Evolutionary conservation across 2,329 filamentous ascomycete genomes (phyloP).

Genomic region (Ceratocystis cubensis): DNA sequence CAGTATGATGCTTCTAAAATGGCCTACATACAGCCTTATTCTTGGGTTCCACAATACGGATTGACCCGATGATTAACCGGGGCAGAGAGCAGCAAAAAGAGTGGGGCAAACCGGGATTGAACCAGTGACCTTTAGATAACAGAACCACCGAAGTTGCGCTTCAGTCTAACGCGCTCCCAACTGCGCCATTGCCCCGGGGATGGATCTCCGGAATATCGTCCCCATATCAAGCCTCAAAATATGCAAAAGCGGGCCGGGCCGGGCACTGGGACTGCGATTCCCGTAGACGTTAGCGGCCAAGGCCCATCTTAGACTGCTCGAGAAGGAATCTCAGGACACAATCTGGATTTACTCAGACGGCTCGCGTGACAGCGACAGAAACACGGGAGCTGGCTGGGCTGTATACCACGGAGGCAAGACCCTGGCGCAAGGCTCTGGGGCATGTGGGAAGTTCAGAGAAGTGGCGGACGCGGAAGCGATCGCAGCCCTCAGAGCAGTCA

Average conservation of each 20-base stretch:
- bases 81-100: background rate
- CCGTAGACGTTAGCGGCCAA: too few relatives aligned
- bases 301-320: too few relatives aligned
- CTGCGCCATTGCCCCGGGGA: slow-evolving; percentile 17
- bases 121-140: slow-evolving; percentile 19
- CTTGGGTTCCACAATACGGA: background rate
- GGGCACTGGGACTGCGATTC: background rate
- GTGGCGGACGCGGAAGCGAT: too few relatives aligned
- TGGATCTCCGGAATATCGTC: background rate
- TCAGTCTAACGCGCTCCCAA: slow-evolving; percentile 21
- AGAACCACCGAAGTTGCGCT: slow-evolving; percentile 16
- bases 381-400: too few relatives aligned
- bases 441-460: too few relatives aligned
- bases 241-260: background rate
- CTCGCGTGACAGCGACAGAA: too few relatives aligned
- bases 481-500: too few relatives aligned
- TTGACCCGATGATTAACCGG: background rate
- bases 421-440: too few relatives aligned
- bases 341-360: too few relatives aligned
- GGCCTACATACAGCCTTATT: background rate
- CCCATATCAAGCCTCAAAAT: background rate
- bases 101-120: slow-evolving; percentile 20
- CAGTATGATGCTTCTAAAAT: background rate
- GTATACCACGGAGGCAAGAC: too few relatives aligned
- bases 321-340: too few relatives aligned